phyloP scores from a whole-genome alignment of 805 yeast species.

The Helenozyma rhizophorensis region DNA sequence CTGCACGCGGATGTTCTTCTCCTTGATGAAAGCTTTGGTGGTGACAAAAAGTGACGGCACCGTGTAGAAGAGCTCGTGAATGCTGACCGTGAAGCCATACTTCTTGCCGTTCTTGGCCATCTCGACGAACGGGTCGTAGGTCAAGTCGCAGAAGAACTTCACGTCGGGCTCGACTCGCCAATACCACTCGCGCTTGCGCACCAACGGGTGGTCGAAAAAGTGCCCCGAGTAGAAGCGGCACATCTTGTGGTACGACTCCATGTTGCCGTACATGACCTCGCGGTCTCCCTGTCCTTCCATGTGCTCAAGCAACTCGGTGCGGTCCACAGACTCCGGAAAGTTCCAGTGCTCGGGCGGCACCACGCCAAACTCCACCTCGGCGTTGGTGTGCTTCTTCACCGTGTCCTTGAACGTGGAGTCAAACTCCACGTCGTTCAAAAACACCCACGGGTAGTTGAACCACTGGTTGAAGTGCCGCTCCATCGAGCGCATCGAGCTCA shows the following conservation, averaged over 20 bases:
- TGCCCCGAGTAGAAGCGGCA: constrained; percentile 66
- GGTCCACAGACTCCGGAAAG: constrained; percentile 43
- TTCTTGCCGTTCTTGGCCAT: constrained; percentile 67
- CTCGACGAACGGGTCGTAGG: constrained; percentile 85
- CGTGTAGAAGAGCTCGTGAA: constrained; percentile 75
- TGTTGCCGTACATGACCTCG: constrained; percentile 76
- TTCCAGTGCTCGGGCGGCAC: constrained; percentile 65
- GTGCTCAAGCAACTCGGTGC: constrained; percentile 46
- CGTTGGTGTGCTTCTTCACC: constrained; percentile 50
- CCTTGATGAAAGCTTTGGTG: constrained; percentile 59
- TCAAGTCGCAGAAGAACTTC: constrained; percentile 82
- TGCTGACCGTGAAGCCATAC: constrained; percentile 81
- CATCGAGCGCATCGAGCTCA: constrained; percentile 64
- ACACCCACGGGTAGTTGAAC: constrained; percentile 91
- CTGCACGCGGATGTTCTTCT: constrained; percentile 46
- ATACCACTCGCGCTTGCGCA: constrained; percentile 76
- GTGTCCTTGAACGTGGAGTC: constrained; percentile 54
- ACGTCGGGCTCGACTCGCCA: constrained; percentile 97
- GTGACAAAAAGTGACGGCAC: constrained; percentile 76
- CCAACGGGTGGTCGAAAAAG: constrained; percentile 75
- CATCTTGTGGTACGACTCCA: constrained; percentile 87
- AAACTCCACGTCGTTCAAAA: constrained; percentile 78
- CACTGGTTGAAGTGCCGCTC: constrained; percentile 91
- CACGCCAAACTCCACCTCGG: constrained; percentile 68
- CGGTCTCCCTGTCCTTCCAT: constrained; percentile 78